Conservation (phyloP, 108 stramenopile genomes). For the Cyclotella cryptica region DNA sequence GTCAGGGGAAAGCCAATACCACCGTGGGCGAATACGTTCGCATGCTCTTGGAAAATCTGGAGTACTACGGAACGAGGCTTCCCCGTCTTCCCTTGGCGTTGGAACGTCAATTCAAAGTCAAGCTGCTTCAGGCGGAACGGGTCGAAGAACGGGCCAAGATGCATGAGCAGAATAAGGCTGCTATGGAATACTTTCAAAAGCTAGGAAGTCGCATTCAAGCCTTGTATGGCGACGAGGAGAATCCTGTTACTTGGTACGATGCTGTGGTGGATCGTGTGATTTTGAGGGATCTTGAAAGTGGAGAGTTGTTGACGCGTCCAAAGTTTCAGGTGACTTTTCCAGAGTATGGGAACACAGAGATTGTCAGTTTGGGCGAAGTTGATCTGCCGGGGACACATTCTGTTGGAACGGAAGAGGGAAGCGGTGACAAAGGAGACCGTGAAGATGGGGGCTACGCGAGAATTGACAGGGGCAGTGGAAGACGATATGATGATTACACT, state of each 20-base stretch:
- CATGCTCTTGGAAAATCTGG: constrained; percentile 73
- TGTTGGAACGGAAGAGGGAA: constrained; percentile 1
- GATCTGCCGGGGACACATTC: constrained; percentile 58
- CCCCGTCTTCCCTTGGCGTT: constrained; percentile 93
- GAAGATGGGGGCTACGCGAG: constrained; percentile 9
- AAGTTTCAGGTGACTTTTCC: constrained; percentile 95
- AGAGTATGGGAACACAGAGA: constrained; percentile 95
- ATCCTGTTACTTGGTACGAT: constrained; percentile 96
- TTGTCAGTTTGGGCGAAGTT: constrained; percentile 91
- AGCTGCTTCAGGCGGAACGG: constrained; percentile 88
- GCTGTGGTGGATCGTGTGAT: constrained; percentile 91
- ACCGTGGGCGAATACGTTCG: constrained; percentile 88
- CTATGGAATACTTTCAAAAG: constrained; percentile 78
- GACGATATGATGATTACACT: constrained; percentile 18
- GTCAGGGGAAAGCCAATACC: constrained; percentile 53
- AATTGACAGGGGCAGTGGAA: constrained; percentile 16
- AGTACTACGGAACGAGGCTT: constrained; percentile 93
- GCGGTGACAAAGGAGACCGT: constrained; percentile 11
- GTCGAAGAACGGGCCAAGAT: constrained; percentile 83
- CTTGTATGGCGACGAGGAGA: constrained; percentile 96
- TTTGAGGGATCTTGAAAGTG: constrained; percentile 61
- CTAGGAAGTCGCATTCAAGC: constrained; percentile 82
- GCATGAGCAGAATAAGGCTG: constrained; percentile 58
- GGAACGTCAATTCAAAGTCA: constrained; percentile 93
- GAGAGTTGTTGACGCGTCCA: constrained; percentile 57